Evolutionary conservation across 1,284 basidiomycete species (phyloP), one percentile per base, ranked within the genome.

Genomic region (Phylloporus sp.): DNA sequence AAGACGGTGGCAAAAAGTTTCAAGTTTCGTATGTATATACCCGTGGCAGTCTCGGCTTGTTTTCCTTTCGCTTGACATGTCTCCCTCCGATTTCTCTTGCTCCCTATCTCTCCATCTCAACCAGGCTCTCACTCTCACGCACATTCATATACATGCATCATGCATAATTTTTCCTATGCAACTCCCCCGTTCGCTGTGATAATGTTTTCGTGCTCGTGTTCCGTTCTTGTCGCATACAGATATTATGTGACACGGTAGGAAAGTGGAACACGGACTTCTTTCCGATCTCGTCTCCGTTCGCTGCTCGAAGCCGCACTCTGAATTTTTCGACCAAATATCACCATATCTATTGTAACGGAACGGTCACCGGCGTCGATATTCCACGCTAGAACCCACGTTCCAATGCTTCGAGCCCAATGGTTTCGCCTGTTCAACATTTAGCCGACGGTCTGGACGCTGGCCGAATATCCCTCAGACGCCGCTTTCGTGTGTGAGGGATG

Each of bases 11-110:
- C 54, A 50, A 65, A n/a, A n/a, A 42, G 2, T n/a, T 39, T 56
- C 49, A 50, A 50, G 49, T 31, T 42, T 60, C 53, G 54, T 55
- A 40, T 70, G 29, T 71, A 60, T 68, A 70, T 72, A 74, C 71
- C 71, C 67, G 2, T 31, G 26, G 26, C 56, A 59, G 47, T 51
- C 59, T 46, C 37, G 42, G 12, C 47, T n/a, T 12, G 32, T 28
- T 37, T 32, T 47, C 24, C 29, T 11, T 32, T 52, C 34, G 29
- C 34, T 31, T 54, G 46, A n/a, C 60, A 58, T 61, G 52, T 53
- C 52, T 52, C 49, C 22, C 24, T 47, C 50, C 32, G 29, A 63
- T 69, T 66, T 62, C 34, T 37, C n/a, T 56, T 74, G 49, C 66
- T 63, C 29, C 54, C 50, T 6, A 69, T 69, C 64, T 64, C 59